phyloP scores from a whole-genome alignment of 2,329 filamentous ascomycete genomes.

The Fusarium tjaetaba region DNA sequence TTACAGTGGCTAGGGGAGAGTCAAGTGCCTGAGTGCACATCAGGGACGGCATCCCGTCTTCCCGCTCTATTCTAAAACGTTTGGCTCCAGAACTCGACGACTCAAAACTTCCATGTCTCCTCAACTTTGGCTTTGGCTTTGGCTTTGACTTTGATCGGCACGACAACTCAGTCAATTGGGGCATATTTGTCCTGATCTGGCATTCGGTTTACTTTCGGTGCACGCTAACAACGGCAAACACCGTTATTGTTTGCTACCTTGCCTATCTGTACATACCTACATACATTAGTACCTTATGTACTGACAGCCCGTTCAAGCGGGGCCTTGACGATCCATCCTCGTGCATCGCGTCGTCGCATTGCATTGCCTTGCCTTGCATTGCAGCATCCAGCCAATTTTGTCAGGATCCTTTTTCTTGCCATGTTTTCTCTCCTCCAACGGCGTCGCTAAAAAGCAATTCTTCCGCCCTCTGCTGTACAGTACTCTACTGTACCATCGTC shows the following conservation, averaged over 20 bases:
- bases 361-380: not conserved
- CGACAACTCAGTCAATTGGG: not conserved
- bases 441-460: constrained; percentile 30
- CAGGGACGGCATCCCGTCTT: constrained; percentile 10
- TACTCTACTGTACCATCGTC: not conserved
- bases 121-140: not conserved
- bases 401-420: constrained; percentile 1
- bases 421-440: constrained; percentile 3
- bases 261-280: not conserved
- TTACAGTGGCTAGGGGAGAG: not conserved
- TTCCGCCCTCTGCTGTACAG: not conserved
- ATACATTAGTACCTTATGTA: not conserved
- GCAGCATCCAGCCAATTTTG: constrained; percentile 4
- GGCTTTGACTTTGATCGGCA: not conserved
- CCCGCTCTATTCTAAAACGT: constrained; percentile 1
- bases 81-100: constrained; percentile 18
- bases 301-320: constrained; percentile 31
- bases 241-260: not conserved
- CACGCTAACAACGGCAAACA: not conserved
- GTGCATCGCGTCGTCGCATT: constrained; percentile 17
- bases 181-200: not conserved
- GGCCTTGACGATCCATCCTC: constrained; percentile 19
- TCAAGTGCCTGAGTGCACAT: constrained; percentile 1
- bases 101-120: not conserved
- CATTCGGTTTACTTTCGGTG: not conserved